Base-by-base conservation (phyloP, 371 early-diverging fungal species). In the Chytridium lagenaria region DNA sequence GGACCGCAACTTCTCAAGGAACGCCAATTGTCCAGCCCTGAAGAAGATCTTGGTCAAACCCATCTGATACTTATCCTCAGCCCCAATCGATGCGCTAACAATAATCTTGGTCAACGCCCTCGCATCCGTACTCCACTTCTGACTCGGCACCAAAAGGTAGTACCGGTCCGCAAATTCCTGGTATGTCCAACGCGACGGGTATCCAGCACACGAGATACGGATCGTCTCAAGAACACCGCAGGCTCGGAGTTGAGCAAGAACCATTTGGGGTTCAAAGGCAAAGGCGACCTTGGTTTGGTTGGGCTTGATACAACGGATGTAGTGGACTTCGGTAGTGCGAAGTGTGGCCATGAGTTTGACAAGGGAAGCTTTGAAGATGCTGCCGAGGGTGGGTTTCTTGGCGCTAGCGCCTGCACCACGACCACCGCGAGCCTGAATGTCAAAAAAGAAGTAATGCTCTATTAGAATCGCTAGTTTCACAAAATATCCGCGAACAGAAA, bases 181-280 rank as follows among this genome's bases (percentile, higher is more conserved):
- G 83, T 92, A 95, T 5, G 88, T 82, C 87, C 95, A 91, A 68
- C 98, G 87, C 1, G 93, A 89, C 31, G 99, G 99, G 82, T 97
- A 99, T 39, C 99, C 99, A n/a, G 96, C 96, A 79, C 98, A 94
- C 79, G 94, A 93, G 80, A 99, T 99, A 50, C 97, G 91, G 77
- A 99, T 99, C 0, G 99, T 99, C 84, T 99, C 99, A 34, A 99
- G 80, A 26, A 99, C 99, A 90, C 99, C 99, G 86, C 99, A 99
- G 44, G 99, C 99, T 93, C 96, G 91, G 64, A 99, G 82, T 84
- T 99, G 99, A 33, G 93, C 83, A 5, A 99, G 85, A 16, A 99
- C 97, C 91, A 95, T 92, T 51, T 89, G 90, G 28, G 96, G 91
- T 67, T 99, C 97, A 76, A 99, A 96, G 26, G 73, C 86, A 91